These are phyloP conservation scores for Coniochaeta sp. DNA, from an alignment of 2,329 filamentous ascomycete species.

Conservation along the genomic window DNA sequence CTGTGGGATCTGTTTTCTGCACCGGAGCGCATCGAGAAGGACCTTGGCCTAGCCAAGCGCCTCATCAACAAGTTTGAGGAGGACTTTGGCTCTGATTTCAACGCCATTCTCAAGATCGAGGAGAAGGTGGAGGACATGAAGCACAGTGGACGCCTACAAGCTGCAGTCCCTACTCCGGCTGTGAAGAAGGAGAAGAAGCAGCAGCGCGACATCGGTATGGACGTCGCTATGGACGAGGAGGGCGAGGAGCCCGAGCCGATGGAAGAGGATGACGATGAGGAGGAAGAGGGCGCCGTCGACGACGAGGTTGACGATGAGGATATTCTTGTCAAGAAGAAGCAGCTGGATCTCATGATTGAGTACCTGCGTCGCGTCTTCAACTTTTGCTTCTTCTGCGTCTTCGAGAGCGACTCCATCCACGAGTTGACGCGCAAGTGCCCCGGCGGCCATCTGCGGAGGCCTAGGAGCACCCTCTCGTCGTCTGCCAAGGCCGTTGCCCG, in stretches of 20 bases:
- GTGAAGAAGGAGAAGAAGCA: slow-evolving; percentile 57
- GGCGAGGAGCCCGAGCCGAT: slow-evolving; percentile 62
- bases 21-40: slow-evolving; percentile 86
- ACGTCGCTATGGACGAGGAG: slow-evolving; percentile 61
- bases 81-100: slow-evolving; percentile 70
- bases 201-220: slow-evolving; percentile 50
- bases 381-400: slow-evolving; percentile 99
- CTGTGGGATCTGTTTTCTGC: slow-evolving; percentile 95
- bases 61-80: slow-evolving; percentile 79
- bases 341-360: slow-evolving; percentile 89
- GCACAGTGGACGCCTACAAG: slow-evolving; percentile 69
- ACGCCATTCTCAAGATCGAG: slow-evolving; percentile 75
- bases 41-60: slow-evolving; percentile 74
- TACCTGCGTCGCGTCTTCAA: slow-evolving; percentile 95
- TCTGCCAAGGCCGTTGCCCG: slow-evolving; percentile 78
- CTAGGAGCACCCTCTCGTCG: slow-evolving; percentile 75
- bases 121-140: slow-evolving; percentile 78
- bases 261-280: slow-evolving; percentile 64
- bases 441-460: slow-evolving; percentile 90
- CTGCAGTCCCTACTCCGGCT: slow-evolving; percentile 45
- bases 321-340: slow-evolving; percentile 87
- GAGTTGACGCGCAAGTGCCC: slow-evolving; percentile 94
- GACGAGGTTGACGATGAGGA: slow-evolving; percentile 90
- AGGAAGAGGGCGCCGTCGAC: slow-evolving; percentile 71
- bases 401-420: slow-evolving; percentile 95